Conservation (phyloP, 441 rosid species). For the Iberis amara region DNA sequence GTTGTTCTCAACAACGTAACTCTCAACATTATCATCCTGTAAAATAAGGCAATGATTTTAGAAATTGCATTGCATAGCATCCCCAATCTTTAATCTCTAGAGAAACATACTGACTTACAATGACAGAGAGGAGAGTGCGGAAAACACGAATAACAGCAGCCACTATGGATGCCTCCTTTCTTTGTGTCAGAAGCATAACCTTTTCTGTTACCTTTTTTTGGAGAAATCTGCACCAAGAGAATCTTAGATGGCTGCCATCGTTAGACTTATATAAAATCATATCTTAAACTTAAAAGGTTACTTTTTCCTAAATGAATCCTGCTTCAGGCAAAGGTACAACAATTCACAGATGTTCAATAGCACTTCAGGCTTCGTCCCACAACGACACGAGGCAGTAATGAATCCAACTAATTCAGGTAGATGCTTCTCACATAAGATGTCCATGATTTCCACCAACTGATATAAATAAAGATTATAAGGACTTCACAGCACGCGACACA, state of each 20-base stretch:
- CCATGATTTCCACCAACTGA: slow-evolving; percentile 70
- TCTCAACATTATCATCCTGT: slow-evolving; percentile 79
- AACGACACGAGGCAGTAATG: slow-evolving; percentile 58
- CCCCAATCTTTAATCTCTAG: slow-evolving; percentile 15
- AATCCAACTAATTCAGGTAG: slow-evolving; percentile 73
- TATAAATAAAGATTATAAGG: no score
- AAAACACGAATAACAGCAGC: slow-evolving; percentile 88
- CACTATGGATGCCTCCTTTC: slow-evolving; percentile 78
- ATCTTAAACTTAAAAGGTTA: slow-evolving; percentile 42
- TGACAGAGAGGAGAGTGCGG: slow-evolving; percentile 74
- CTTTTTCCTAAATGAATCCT: slow-evolving; percentile 82
- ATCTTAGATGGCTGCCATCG: slow-evolving; percentile 7
- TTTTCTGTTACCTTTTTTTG: slow-evolving; percentile 64
- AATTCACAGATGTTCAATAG: slow-evolving; percentile 81
- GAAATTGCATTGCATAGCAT: slow-evolving; percentile 14
- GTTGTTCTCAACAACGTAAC: slow-evolving; percentile 70
- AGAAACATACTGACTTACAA: slow-evolving; percentile 45
- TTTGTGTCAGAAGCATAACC: slow-evolving; percentile 64
- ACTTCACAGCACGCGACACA: no score
- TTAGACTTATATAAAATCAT: not conserved
- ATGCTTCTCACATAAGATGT: slow-evolving; percentile 87
- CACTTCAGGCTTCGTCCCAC: slow-evolving; percentile 54
- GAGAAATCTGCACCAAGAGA: slow-evolving; percentile 62
- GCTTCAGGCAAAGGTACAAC: slow-evolving; percentile 68
- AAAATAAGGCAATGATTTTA: slow-evolving; percentile 25